A percentile compares a stretch with the other conserved stretches of the same genome.
phyloP scores from a whole-genome alignment of 2,329 filamentous ascomycete species.

The Fonsecaea monophora region DNA sequence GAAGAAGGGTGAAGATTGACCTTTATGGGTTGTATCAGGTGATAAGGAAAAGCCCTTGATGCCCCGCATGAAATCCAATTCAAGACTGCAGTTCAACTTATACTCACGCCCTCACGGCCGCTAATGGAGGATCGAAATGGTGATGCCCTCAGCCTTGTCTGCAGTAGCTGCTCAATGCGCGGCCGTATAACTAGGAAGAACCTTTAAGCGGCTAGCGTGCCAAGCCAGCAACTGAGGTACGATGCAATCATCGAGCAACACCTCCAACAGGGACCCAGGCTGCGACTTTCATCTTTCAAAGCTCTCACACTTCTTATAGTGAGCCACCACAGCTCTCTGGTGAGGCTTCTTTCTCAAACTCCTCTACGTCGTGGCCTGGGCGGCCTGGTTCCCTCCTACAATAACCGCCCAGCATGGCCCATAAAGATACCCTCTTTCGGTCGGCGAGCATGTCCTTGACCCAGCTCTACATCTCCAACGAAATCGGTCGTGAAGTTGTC shows the following conservation, averaged over 20 bases:
- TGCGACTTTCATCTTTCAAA: slow-evolving; percentile 25
- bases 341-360: slow-evolving; percentile 2
- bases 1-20: neutral
- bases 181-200: slow-evolving; percentile 15
- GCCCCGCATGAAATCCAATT: neutral
- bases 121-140: neutral
- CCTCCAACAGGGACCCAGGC: slow-evolving; percentile 27
- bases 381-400: slow-evolving; percentile 28
- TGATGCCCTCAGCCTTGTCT: neutral
- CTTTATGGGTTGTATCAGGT: neutral
- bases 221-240: slow-evolving; percentile 21
- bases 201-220: slow-evolving; percentile 24
- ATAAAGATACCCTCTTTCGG: slow-evolving; percentile 94
- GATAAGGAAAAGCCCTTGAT: neutral
- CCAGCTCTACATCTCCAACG: slow-evolving; percentile 98
- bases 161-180: neutral
- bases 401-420: slow-evolving; percentile 59
- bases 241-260: slow-evolving; percentile 28
- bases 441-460: slow-evolving; percentile 99
- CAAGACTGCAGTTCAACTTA: neutral
- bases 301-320: slow-evolving; percentile 11
- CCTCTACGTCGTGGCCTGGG: slow-evolving; percentile 35
- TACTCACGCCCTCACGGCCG: neutral
- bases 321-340: slow-evolving; percentile 26
- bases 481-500: slow-evolving; percentile 97